Evolutionary conservation across 108 stramenopile species (phyloP).

Genomic region (Licmophora abbreviata): DNA sequence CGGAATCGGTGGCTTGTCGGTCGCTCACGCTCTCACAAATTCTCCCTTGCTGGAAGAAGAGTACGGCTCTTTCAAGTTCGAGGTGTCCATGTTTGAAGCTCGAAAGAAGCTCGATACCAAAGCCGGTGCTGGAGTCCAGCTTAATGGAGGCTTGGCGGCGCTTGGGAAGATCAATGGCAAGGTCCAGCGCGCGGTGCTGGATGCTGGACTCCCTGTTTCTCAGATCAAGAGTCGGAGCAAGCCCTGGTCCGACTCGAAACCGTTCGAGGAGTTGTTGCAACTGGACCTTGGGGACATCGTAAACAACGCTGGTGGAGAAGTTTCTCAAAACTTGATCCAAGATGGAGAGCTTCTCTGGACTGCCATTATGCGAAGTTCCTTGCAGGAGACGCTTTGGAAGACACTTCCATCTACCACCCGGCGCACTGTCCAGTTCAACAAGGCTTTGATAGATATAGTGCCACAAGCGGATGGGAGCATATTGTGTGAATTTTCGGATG

Average conservation of each 20-base stretch:
- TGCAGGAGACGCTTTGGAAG: conserved; percentile 46
- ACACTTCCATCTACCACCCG: conserved; percentile 19
- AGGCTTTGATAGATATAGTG: conserved; percentile 25
- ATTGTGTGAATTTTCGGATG: conserved; percentile 50
- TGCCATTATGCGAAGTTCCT: conserved; percentile 60
- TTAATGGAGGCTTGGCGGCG: conserved; percentile 53
- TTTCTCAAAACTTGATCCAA: conserved; percentile 16
- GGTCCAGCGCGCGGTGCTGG: conserved; percentile 34
- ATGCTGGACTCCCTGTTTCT: conserved; percentile 42
- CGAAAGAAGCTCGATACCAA: conserved; percentile 24
- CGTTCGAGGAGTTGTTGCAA: conserved; percentile 31
- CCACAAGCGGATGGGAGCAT: conserved; percentile 25
- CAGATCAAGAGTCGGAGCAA: conserved; percentile 33
- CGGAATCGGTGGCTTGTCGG: conserved; percentile 57
- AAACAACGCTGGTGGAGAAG: conserved; percentile 14
- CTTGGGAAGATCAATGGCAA: conserved; percentile 45
- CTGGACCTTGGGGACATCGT: conserved; percentile 41
- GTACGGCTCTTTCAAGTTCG: conserved; percentile 4
- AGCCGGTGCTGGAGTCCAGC: conserved; percentile 55
- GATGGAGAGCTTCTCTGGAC: conserved; percentile 30
- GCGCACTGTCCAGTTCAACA: conserved; percentile 32
- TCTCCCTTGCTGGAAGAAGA: background rate
- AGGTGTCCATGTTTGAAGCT: conserved; percentile 54
- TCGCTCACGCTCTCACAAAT: conserved; percentile 52
- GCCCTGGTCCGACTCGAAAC: conserved; percentile 40